These are phyloP conservation scores for Cryphonectria japonica DNA, from an alignment of 2,329 filamentous ascomycete species.

Conservation along the genomic window DNA sequence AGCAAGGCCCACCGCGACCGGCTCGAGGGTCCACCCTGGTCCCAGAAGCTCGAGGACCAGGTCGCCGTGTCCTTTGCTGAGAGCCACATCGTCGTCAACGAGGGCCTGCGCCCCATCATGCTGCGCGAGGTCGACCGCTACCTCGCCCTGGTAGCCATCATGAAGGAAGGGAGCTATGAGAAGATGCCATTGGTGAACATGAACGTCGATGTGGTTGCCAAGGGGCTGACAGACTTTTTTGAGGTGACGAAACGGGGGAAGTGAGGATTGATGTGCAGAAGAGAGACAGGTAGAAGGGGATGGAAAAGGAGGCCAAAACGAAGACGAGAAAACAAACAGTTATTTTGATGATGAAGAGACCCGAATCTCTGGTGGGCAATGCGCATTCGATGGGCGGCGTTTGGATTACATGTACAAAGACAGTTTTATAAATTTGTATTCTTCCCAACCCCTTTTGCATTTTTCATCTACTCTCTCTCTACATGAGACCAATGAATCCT, in stretches of 20 bases:
- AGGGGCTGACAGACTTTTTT: conserved; percentile 79
- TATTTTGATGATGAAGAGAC: no score
- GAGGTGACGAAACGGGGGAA: conserved; percentile 66
- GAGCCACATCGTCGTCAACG: conserved; percentile 69
- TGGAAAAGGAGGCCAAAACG: neutral
- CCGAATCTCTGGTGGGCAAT: neutral
- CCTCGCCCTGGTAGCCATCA: conserved; percentile 80
- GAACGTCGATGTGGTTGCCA: conserved; percentile 82
- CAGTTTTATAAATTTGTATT: neutral
- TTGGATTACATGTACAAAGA: neutral
- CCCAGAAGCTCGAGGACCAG: conserved; percentile 66
- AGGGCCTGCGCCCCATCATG: conserved; percentile 67
- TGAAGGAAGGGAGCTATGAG: conserved; percentile 83
- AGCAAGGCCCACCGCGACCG: conserved; percentile 57
- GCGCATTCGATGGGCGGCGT: neutral
- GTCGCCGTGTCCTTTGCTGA: conserved; percentile 68
- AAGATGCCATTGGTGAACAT: conserved; percentile 83
- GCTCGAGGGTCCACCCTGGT: conserved; percentile 65
- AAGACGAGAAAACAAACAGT: neutral
- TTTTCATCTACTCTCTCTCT: neutral
- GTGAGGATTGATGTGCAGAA: conserved; percentile 21
- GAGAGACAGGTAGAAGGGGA: neutral
- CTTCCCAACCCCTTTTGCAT: neutral
- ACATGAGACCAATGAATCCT: neutral
- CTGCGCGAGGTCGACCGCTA: conserved; percentile 73